Conservation (phyloP, 306 rosid species). For the Calophaca sinica region DNA sequence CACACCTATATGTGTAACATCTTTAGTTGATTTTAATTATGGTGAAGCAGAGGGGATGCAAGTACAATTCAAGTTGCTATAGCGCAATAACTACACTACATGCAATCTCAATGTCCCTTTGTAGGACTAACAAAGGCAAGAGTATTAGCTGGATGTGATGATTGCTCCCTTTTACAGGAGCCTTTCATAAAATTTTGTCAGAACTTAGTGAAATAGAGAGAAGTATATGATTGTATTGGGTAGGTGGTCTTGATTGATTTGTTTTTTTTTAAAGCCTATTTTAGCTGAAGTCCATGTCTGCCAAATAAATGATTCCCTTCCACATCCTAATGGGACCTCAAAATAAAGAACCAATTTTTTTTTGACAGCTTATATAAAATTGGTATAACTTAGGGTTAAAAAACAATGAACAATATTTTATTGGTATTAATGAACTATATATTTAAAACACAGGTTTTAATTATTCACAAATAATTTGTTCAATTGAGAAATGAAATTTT, state of each 20-base stretch:
- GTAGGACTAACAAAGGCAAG: conserved; percentile 49
- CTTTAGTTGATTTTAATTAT: conserved; percentile 43
- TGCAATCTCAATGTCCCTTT: conserved; percentile 50
- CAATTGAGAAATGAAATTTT: too few species aligned
- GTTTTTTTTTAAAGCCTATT: conserved; percentile 56
- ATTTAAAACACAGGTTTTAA: too few species aligned
- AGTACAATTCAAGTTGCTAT: conserved; percentile 41
- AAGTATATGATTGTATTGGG: conserved; percentile 50
- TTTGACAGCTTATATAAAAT: too few species aligned
- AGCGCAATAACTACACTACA: conserved; percentile 44
- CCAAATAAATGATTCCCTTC: conserved; percentile 55
- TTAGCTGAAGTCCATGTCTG: conserved; percentile 60
- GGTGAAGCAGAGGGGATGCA: conserved; percentile 42
- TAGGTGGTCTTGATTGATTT: conserved; percentile 49
- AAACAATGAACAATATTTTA: too few species aligned
- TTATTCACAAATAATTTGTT: too few species aligned
- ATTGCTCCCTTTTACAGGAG: conserved; percentile 66
- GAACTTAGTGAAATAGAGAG: conserved; percentile 43
- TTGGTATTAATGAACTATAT: too few species aligned
- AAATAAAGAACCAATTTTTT: not conserved
- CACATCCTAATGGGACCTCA: conserved; percentile 55
- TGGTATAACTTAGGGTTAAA: too few species aligned
- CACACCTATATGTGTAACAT: conserved; percentile 28
- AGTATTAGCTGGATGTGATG: conserved; percentile 63
- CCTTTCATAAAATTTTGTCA: conserved; percentile 64